Evolutionary conservation across 2,329 filamentous ascomycete species (phyloP), one percentile per base, ranked within the genome.

Genomic region (Trichothecium roseum): DNA sequence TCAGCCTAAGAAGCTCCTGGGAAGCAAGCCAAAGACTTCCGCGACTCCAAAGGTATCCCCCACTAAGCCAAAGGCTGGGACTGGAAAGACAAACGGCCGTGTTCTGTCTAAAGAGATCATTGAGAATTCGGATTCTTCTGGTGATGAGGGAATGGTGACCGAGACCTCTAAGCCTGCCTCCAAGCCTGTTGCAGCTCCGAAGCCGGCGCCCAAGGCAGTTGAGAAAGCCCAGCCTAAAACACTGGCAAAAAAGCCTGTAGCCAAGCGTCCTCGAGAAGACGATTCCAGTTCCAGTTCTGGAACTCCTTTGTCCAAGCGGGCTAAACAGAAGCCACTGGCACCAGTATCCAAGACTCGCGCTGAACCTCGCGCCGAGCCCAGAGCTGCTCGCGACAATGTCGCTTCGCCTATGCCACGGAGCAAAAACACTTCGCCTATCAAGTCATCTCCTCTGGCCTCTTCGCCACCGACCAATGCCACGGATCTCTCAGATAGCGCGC

Each of bases 381-480:
- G 62, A 42, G 64, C 68, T 39, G 62, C 62, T 14, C 63, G 66
- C 28, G 56, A 55, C 20, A 50, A 40, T 12, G 46, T 40, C 8
- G 52, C 45, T 18, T 60, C 59, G 2, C 62, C 66, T 5, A 64
- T 64, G 1, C 53, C 59, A 32, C 69, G 64, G 50, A 61, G 57
- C 49, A 72, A 72, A 53, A 59, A 66, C 41, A 77, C 68, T 1
- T 77, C 73, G 6, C 74, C 73, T 1, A 62, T 63, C 34, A 80
- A 80, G 50, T 79, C 76, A 3, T 80, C 76, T 8, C 76, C 75
- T 4, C 59, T 80, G 14, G 74, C 74, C n/a, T 74, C 74, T 2
- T 79, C 75, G 6, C 74, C 75, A 10, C 75, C 75, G 0, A 78
- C 75, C 7, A 80, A 79, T 42, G 76, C 74, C 1, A 78, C 74